Base-by-base conservation (phyloP, 257 asterid species). In the Solanum infundibuliforme region DNA sequence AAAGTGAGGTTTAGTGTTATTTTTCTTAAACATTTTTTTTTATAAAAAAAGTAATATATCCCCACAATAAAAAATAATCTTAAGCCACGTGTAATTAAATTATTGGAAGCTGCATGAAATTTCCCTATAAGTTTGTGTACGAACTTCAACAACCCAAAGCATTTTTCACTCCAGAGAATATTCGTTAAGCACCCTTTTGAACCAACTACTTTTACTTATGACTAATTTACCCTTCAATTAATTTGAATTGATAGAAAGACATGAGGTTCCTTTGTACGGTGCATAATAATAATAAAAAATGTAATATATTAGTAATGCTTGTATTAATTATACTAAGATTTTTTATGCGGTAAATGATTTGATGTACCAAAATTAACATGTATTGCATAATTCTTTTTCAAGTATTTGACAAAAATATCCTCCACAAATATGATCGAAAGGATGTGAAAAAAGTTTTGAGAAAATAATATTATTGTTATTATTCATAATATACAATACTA, bases 111-210 rank as follows among this genome's bases (percentile, higher is more conserved):
- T 48, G 12, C 43, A 48, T 29, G 41, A 21, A 82, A 27, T n/a
- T 29, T 82, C 69, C 68, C 43, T 18, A 0, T 12, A 34, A 73
- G 81, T n/a, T 3, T 34, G 1, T 11, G 43, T 73, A 34, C 55
- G 55, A 79, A 46, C 85, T 41, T 7, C 85, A 46, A 27, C 66
- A 79, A 79, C 85, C 84, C 68, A 79, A 46, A 27, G 27, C 85
- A 46, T 79, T 79, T 79, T 27, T 18, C 66, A 6, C 36, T 39
- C 84, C 12, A 25, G 66, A 23, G 69, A 82, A 82, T 48, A 82
- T 82, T 82, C 86, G 86, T 29, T 65, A 27, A 2, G 62, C 85
- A 16, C 66, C 62, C 43, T 12, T 5, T 21, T 4, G 14, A 41
- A 13, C 38, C 43, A 82, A 48, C 41, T 29, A 31, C 39, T 16